Evolutionary conservation across 1,284 basidiomycete species (phyloP), one percentile per base, ranked within the genome.

Genomic region (Fistulinella cinereoalba): DNA sequence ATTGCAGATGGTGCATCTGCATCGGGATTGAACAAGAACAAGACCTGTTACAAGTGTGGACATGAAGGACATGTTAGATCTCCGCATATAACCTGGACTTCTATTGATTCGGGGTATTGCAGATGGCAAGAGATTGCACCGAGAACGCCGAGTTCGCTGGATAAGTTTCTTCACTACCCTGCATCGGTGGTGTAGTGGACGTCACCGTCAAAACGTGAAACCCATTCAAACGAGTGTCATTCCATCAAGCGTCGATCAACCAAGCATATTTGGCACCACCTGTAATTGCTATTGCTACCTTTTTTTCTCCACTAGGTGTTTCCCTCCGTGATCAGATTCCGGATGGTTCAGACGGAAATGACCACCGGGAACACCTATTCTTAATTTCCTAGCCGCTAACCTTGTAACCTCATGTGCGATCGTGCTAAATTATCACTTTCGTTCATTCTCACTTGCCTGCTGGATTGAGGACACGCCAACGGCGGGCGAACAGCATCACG

Each of bases 11-110:
- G 70, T 36, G 71, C 70, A 28, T 64, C 70, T 33, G 65, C 72
- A 18, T 67, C 65, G 21, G 69, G 63, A 50, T 47, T 70, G 32
- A 80, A 76, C 67, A 86, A 80, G 69, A 80, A 67, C 56, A 90
- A 87, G 71, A 88, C 83, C 37, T 92, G 89, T 66, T 92, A 88
- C 71, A 89, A 88, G 63, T 92, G 89, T 61, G 84, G 88, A 61
- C 80, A 85, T 64, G 84, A 87, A 65, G 88, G 89, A 53, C 89
- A 92, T 73, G 88, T 92, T 58, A 61, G 77, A 68, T 28, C 32
- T 39, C 41, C 32, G 22, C 11, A 4, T 41, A 29, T 32, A 36
- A 15, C 38, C 15, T 23, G 16, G 27, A 34, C 37, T 37, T n/a
- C 31, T 16, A 37, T 49, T 47, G 12, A 53, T 46, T 44, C 22